Base-by-base conservation (phyloP, 2,329 filamentous ascomycete genomes). In the Penicillium hordei region DNA sequence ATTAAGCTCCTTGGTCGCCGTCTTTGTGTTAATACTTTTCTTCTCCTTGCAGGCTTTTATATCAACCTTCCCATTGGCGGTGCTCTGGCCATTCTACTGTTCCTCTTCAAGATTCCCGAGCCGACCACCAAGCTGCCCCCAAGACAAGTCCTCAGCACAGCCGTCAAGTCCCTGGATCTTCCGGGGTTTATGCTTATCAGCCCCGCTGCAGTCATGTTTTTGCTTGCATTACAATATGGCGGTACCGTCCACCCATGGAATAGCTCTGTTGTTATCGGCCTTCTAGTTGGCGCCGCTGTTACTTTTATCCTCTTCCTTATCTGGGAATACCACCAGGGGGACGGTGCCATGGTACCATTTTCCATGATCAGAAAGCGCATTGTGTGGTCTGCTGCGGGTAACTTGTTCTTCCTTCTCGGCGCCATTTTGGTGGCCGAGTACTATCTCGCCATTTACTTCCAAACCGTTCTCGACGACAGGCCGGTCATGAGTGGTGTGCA, bases 381-480 rank as follows among this genome's bases (percentile, higher is more conserved):
- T 7, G 69, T 81, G 17, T 59, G 60, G 58, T 48, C 49, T 27
- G 40, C 40, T 27, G 40, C 23, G 23, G 40, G 23, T 27, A 17
- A 55, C 48, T 39, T 55, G 51, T 36, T 46, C 9, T 52, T 53
- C 42, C 27, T 52, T 43, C 36, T 50, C 59, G 38, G 72, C 70
- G 42, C 63, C 73, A 52, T 51, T 78, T 1, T 43, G 23, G 40
- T 43, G 23, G 40, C 40, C 8, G 40, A 43, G 15, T 81, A 78
- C 66, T 81, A 79, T 63, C 67, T 81, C 0, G 78, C 79, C 17
- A 77, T 82, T 42, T 81, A 78, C 63, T 82, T 82, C 68, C 79
- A 82, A 60, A 67, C 68, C 0, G 69, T 79, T 9, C 54, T 64
- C 6, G 65, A 67, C 36, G 66, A 67, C 12, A 57, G 58, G 0